Evolutionary conservation across 2,329 filamentous ascomycete genomes (phyloP), one percentile per base, ranked within the genome.

Genomic region (Chrysoporthe puriensis): DNA sequence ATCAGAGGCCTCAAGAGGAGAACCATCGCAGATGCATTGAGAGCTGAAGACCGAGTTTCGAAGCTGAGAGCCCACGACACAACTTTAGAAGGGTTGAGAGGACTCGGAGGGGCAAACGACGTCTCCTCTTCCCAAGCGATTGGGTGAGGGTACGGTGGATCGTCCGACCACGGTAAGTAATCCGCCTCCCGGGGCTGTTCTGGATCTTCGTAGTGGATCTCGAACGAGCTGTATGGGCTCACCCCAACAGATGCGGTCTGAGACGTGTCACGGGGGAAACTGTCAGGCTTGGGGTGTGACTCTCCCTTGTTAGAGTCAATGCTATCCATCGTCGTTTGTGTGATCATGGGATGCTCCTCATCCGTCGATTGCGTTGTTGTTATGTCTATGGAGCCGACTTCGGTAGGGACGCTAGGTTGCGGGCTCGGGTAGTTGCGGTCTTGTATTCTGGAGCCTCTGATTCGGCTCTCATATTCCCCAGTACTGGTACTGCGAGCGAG

Each of bases 1-100:
- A 90, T 78, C 0, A 90, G 81, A 0, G 87, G 87, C 50, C 83
- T 82, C 0, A 90, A 79, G 0, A 90, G 81, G 3, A 90, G 81
- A 5, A 90, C 75, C 71, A 90, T 89, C 40, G 86, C 85, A 0
- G 88, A 84, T 0, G 88, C 86, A 69, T 87, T 86, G 34, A 90
- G 79, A 1, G 86, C 83, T 0, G 86, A 88, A 1, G 82, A 83
- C 59, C 80, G 82, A 6, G 81, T 81, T 73, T 90, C 88, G 66
- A 87, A 89, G 5, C 81, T 78, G 1, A 90, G 78, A 0, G 86
- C 83, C 4, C 85, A 82, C 14, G 80, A 77, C 8, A 90, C 76
- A 9, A 89, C 78, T 0, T 81, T 77, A 63, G 86, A 85, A 0
- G 88, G 87, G 59, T 89, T 81, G 1, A 90, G 81, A 0, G 87